Conservation (phyloP, 805 yeast genomes). For the Lachancea dasiensis region DNA sequence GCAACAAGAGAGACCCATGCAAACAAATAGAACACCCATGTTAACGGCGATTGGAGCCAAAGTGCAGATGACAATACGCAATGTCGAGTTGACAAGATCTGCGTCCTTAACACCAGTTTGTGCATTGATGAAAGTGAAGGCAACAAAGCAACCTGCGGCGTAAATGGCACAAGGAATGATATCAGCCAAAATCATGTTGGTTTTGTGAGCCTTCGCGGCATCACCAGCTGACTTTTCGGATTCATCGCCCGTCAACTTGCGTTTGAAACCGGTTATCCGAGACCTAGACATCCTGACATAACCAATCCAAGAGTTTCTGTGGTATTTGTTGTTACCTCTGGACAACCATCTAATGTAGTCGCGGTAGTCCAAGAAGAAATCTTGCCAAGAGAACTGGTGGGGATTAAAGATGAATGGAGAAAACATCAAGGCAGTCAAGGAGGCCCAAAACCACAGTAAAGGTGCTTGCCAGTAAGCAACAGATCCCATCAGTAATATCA, state of each 20-base stretch:
- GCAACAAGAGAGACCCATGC: slow-evolving; percentile 87
- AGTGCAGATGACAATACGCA: slow-evolving; percentile 72
- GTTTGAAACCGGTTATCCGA: slow-evolving; percentile 78
- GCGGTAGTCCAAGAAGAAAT: slow-evolving; percentile 93
- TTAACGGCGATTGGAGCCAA: slow-evolving; percentile 89
- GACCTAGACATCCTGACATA: slow-evolving; percentile 78
- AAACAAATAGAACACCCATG: slow-evolving; percentile 73
- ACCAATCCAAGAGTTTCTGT: slow-evolving; percentile 85
- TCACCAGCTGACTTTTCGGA: slow-evolving; percentile 84
- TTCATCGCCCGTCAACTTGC: slow-evolving; percentile 63
- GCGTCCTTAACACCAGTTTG: slow-evolving; percentile 70
- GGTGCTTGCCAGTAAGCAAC: slow-evolving; percentile 89
- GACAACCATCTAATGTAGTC: slow-evolving; percentile 86
- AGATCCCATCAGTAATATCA: slow-evolving; percentile 67
- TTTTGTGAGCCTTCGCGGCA: slow-evolving; percentile 74
- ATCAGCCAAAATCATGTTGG: slow-evolving; percentile 66
- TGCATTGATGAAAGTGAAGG: slow-evolving; percentile 75
- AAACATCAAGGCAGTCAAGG: slow-evolving; percentile 76
- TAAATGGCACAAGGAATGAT: slow-evolving; percentile 63
- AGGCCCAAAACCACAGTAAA: slow-evolving; percentile 95
- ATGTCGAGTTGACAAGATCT: slow-evolving; percentile 56
- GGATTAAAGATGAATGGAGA: slow-evolving; percentile 97
- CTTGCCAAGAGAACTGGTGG: slow-evolving; percentile 94
- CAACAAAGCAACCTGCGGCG: slow-evolving; percentile 75
- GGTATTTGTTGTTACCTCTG: slow-evolving; percentile 88